Percentiles rank a stretch among this genome's conserved stretches.
phyloP scores from a whole-genome alignment of 306 rosid genomes.

The Comarum palustre region DNA sequence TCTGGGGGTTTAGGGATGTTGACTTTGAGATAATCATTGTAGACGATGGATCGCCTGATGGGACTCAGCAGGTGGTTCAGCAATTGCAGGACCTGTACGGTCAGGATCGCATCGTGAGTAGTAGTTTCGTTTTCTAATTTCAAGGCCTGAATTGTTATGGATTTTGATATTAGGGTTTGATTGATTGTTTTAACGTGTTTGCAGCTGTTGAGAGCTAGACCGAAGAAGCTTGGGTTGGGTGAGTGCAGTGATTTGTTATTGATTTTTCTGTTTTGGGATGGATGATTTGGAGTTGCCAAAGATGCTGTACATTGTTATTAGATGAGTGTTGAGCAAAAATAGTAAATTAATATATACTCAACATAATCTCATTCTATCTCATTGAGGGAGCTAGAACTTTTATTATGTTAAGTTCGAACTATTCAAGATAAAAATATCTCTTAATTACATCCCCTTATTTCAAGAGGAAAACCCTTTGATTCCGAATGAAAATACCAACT shows the following conservation, averaged over 20 bases:
- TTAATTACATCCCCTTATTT: too few relatives aligned
- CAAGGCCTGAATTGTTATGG: background rate
- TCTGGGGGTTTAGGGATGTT: constrained; percentile 47
- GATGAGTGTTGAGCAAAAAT: background rate
- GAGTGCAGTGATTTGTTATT: constrained; percentile 22
- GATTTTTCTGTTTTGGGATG: background rate
- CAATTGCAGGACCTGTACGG: constrained; percentile 86
- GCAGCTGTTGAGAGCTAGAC: constrained; percentile 82
- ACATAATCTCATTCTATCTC: too few relatives aligned
- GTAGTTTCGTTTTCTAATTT: constrained; percentile 2
- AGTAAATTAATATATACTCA: too few relatives aligned
- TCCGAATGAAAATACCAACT: too few relatives aligned
- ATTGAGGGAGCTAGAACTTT: too few relatives aligned
- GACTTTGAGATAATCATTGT: constrained; percentile 87
- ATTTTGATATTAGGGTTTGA: background rate
- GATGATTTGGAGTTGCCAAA: constrained; percentile 13
- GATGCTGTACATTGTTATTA: background rate
- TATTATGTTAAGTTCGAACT: too few relatives aligned
- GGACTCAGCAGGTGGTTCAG: constrained; percentile 79
- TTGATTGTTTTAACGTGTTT: constrained; percentile 13
- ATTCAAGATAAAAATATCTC: too few relatives aligned
- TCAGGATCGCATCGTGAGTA: constrained; percentile 78
- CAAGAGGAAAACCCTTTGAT: too few relatives aligned
- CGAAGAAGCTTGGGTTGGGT: constrained; percentile 93
- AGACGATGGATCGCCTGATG: constrained; percentile 98